Percentiles rank a stretch among this genome's conserved stretches.
Evolutionary conservation across 257 asterid genomes (phyloP).

Genomic region (Penstemon barbatus): DNA sequence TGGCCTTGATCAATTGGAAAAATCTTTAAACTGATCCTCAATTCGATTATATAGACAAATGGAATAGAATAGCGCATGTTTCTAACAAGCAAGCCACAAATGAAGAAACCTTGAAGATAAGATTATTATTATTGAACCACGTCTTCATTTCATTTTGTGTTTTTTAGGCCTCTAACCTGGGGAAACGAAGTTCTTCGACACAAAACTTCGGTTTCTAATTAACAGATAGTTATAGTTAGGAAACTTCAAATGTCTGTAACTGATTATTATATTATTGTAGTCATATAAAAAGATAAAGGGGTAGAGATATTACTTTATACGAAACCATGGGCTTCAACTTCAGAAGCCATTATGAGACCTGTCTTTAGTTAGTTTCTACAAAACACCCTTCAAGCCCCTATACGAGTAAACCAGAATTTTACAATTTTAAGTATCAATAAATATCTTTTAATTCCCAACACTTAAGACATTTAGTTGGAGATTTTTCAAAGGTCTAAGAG

Average conservation of each 20-base stretch:
- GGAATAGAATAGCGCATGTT: background rate
- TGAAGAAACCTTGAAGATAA: background rate
- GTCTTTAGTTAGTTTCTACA: background rate
- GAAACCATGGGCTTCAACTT: background rate
- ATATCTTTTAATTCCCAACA: background rate
- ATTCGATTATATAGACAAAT: background rate
- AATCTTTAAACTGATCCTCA: background rate
- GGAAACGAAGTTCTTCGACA: background rate
- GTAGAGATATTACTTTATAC: too few species aligned
- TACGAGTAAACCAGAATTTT: background rate
- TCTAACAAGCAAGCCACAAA: background rate
- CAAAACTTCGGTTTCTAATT: background rate
- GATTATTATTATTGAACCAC: background rate
- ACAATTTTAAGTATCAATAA: slow-evolving; percentile 8
- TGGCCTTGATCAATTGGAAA: background rate
- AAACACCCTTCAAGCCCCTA: background rate
- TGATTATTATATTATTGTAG: too few species aligned
- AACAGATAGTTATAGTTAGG: background rate
- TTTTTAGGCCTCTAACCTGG: background rate
- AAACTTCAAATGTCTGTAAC: background rate
- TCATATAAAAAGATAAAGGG: too few species aligned
- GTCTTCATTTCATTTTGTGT: too few species aligned
- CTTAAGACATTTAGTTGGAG: background rate
- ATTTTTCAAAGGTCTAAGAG: background rate
- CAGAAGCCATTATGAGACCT: background rate